Percentiles rank a stretch among this genome's conserved stretches.
Conservation (phyloP, 140 eudicot genomes). For the Bidens hawaiensis region DNA sequence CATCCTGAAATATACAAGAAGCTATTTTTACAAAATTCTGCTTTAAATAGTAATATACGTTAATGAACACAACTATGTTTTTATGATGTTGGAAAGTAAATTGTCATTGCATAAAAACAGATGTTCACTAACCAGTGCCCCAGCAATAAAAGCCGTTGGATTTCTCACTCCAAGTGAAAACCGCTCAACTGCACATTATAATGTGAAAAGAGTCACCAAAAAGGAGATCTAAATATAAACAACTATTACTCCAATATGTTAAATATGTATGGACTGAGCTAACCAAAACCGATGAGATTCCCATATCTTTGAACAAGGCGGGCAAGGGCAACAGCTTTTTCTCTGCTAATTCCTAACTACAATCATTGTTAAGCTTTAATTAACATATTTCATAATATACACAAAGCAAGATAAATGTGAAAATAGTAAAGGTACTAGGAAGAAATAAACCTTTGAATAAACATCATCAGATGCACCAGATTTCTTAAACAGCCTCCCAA, state of each 20-base stretch:
- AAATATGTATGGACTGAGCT: slow-evolving; percentile 15
- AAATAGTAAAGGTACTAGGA: slow-evolving; percentile 3
- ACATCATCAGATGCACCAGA: slow-evolving; percentile 85
- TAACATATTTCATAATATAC: slow-evolving; percentile 6
- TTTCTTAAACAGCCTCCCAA: slow-evolving; percentile 74
- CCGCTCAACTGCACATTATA: slow-evolving; percentile 71
- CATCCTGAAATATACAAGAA: slow-evolving; percentile 43
- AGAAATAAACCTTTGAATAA: slow-evolving; percentile 68
- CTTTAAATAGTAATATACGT: background rate
- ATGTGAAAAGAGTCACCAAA: slow-evolving; percentile 21
- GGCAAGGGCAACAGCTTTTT: slow-evolving; percentile 55
- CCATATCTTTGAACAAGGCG: slow-evolving; percentile 63
- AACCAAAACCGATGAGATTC: slow-evolving; percentile 87
- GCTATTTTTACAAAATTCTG: background rate
- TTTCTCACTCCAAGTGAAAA: slow-evolving; percentile 94
- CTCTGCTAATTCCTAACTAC: slow-evolving; percentile 80
- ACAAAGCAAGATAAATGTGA: slow-evolving; percentile 12
- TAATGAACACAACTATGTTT: background rate
- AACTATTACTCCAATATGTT: background rate
- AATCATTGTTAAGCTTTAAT: slow-evolving; percentile 22
- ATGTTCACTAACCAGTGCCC: slow-evolving; percentile 68
- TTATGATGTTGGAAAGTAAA: slow-evolving; percentile 10
- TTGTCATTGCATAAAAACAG: background rate
- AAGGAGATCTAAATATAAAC: background rate
- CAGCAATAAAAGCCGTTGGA: slow-evolving; percentile 92